phyloP scores from a whole-genome alignment of 257 asterid genomes.

The Knoxia roxburghii region DNA sequence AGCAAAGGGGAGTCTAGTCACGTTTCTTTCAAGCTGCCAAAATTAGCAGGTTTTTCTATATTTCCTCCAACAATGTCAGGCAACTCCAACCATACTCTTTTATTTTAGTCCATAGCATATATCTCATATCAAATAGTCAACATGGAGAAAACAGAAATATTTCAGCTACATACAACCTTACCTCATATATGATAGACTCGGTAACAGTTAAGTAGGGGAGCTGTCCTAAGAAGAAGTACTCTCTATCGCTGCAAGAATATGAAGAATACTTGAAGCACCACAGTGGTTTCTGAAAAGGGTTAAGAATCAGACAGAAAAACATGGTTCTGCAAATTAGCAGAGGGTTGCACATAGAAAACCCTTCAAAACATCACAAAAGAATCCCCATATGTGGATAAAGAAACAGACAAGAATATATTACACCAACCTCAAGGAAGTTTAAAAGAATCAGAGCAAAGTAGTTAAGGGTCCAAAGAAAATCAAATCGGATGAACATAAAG shows the following conservation, averaged over 20 bases:
- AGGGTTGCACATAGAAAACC: neutral
- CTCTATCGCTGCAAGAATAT: slow-evolving; percentile 59
- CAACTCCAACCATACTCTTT: neutral
- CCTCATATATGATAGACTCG: slow-evolving; percentile 86
- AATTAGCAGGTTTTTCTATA: neutral
- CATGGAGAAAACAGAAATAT: neutral
- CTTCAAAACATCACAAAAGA: neutral
- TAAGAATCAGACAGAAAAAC: slow-evolving; percentile 21
- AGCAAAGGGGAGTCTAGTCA: neutral
- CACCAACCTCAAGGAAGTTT: slow-evolving; percentile 50
- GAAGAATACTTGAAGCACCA: slow-evolving; percentile 67
- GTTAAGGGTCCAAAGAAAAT: slow-evolving; percentile 82
- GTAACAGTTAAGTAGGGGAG: slow-evolving; percentile 71
- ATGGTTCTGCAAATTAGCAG: slow-evolving; percentile 11
- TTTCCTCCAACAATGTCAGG: neutral
- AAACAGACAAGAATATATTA: neutral
- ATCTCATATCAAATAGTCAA: neutral
- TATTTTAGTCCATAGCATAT: neutral
- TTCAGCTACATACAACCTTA: slow-evolving; percentile 20
- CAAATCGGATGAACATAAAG: slow-evolving; percentile 69
- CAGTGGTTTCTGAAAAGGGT: slow-evolving; percentile 77
- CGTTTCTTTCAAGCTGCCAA: neutral
- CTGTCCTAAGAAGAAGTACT: slow-evolving; percentile 81
- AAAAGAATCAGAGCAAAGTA: slow-evolving; percentile 73
- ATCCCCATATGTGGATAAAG: neutral